Conservation (phyloP, 2,329 filamentous ascomycete species). For the Ophiosphaerella narmari region DNA sequence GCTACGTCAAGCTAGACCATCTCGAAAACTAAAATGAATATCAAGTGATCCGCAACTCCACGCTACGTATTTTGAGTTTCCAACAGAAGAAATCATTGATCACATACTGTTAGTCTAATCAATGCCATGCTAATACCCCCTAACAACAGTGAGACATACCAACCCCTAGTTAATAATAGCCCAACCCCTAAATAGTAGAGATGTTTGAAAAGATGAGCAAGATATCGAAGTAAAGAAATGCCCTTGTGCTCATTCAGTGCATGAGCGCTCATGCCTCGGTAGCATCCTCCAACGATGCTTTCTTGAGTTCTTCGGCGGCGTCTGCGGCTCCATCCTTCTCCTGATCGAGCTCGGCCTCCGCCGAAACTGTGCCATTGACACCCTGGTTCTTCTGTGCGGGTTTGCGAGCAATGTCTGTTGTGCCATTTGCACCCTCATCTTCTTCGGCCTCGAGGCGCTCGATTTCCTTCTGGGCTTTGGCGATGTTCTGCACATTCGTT, state of each 20-base stretch:
- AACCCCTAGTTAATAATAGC: conserved; percentile 21
- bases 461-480: conserved; percentile 95
- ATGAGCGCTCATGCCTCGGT: conserved; percentile 27
- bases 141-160: conserved; percentile 18
- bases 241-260: conserved; percentile 6
- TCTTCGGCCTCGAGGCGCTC: conserved; percentile 79
- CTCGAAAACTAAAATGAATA: conserved; percentile 6
- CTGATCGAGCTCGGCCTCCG: conserved; percentile 59
- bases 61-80: conserved; percentile 21
- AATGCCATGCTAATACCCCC: conserved; percentile 26
- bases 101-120: conserved; percentile 18
- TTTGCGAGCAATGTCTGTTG: conserved; percentile 62
- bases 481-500: conserved; percentile 74
- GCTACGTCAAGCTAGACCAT: neutral
- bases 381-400: conserved; percentile 56
- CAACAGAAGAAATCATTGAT: conserved; percentile 17
- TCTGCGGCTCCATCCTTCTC: conserved; percentile 65
- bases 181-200: conserved; percentile 20
- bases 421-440: conserved; percentile 56
- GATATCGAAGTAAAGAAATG: conserved; percentile 13
- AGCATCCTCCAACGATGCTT: conserved; percentile 54
- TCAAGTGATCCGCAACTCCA: conserved; percentile 21
- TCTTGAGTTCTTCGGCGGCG: conserved; percentile 63
- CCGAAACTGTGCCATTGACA: conserved; percentile 57
- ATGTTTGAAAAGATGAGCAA: conserved; percentile 23